These are phyloP conservation scores for Kurtzmaniella fragi DNA, from an alignment of 805 yeast genomes.

Conservation along the genomic window DNA sequence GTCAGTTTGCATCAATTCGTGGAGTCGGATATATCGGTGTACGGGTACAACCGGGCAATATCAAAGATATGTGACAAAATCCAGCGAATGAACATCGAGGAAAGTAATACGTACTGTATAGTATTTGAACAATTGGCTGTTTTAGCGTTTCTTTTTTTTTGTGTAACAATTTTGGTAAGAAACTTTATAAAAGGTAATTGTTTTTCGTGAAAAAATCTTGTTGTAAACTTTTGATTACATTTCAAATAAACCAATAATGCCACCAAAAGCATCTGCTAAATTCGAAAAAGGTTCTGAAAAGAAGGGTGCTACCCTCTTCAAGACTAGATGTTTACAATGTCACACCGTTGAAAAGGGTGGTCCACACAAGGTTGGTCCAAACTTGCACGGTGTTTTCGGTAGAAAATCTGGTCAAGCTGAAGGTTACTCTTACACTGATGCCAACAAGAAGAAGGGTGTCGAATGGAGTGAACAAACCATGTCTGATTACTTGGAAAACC, in stretches of 20 bases:
- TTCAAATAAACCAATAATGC: not conserved
- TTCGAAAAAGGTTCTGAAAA: constrained; percentile 42
- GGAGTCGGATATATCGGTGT: not conserved
- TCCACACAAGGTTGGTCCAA: constrained; percentile 98
- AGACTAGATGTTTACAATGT: constrained; percentile 98
- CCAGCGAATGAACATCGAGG: no score
- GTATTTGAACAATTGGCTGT: not conserved
- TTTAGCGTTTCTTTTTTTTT: not conserved
- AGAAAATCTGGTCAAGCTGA: constrained; percentile 88
- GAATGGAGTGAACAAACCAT: constrained; percentile 81
- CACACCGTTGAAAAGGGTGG: constrained; percentile 96
- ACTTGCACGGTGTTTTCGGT: constrained; percentile 90
- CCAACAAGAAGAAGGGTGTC: constrained; percentile 95
- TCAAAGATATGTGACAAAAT: no score
- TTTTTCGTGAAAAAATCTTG: no score
- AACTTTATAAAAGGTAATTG: not conserved
- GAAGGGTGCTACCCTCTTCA: constrained; percentile 97
- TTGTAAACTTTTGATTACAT: not conserved
- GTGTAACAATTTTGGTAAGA: no score
- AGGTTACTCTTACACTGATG: constrained; percentile 96
- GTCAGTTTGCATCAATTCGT: not conserved
- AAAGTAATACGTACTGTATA: not conserved
- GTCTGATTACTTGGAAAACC: constrained; percentile 96
- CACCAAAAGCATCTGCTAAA: constrained; percentile 37
- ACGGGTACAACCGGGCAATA: not conserved